A percentile compares a stretch with the other conserved stretches of the same genome.
phyloP scores from a whole-genome alignment of 116 monocot genomes.

The Iris pallida region DNA sequence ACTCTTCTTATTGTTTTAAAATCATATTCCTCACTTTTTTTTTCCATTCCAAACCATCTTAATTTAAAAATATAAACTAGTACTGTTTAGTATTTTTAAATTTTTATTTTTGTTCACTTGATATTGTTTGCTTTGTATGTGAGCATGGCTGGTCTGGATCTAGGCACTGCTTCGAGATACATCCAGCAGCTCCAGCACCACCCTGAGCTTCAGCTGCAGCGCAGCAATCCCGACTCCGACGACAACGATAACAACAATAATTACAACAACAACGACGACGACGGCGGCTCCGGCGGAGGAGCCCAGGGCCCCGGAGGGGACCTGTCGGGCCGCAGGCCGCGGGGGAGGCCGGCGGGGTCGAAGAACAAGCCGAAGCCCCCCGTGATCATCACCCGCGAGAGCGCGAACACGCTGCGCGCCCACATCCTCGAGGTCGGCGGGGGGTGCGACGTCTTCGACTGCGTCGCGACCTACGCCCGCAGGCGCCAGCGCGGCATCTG shows the following conservation, averaged over 20 bases:
- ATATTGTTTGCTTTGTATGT: conserved; percentile 18
- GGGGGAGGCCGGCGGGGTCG: conserved; percentile 28
- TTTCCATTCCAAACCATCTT: too few relatives aligned
- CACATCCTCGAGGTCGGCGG: conserved; percentile 29
- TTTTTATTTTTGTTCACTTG: background rate
- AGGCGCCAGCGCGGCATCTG: conserved; percentile 16
- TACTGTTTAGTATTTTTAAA: conserved; percentile 1
- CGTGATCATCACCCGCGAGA: conserved; percentile 38
- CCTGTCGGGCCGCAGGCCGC: conserved; percentile 12
- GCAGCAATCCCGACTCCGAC: background rate
- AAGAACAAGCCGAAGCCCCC: conserved; percentile 41
- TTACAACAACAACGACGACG: background rate
- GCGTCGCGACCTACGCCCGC: conserved; percentile 14
- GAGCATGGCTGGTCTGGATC: conserved; percentile 50
- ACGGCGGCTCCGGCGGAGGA: background rate
- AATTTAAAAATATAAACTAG: background rate
- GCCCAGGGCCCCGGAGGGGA: background rate
- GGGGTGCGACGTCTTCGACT: conserved; percentile 21
- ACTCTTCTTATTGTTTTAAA: background rate
- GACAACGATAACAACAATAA: conserved; percentile 10
- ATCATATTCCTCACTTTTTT: background rate
- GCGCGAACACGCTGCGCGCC: conserved; percentile 36
- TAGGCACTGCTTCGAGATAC: conserved; percentile 49
- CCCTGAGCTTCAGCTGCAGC: conserved; percentile 20
- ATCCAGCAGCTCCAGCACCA: conserved; percentile 16